Evolutionary conservation across 352 stramenopile species (phyloP).

Genomic region (Phytophthora litchii): DNA sequence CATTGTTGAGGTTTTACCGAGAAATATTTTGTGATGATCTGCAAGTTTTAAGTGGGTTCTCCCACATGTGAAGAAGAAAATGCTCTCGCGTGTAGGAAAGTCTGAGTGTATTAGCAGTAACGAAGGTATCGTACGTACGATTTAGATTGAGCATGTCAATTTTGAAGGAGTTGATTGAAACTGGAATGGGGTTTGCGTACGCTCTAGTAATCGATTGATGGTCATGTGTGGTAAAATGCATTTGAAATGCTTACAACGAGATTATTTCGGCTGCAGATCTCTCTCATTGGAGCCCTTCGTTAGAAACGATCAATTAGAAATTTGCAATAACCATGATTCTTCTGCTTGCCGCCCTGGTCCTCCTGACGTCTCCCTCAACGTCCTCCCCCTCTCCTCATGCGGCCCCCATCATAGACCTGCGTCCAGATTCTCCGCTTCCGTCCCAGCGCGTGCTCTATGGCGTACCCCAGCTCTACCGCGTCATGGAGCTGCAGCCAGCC

Average conservation of each 20-base stretch:
- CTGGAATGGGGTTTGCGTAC: too few species aligned
- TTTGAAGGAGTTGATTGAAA: too few species aligned
- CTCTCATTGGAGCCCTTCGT: too few species aligned
- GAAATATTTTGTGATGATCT: conserved; percentile 57
- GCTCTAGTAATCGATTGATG: too few species aligned
- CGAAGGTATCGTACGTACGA: conserved; percentile 44
- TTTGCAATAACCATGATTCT: neutral
- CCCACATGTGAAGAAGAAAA: conserved; percentile 59
- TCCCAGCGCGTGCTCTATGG: conserved; percentile 52
- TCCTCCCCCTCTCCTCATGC: neutral
- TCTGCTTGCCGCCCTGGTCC: neutral
- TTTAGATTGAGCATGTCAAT: too few species aligned
- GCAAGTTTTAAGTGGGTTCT: conserved; percentile 42
- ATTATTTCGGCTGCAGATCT: too few species aligned
- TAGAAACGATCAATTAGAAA: too few species aligned
- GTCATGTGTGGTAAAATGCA: too few species aligned
- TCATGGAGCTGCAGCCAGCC: conserved; percentile 48
- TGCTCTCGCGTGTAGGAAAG: conserved; percentile 46
- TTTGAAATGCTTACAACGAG: too few species aligned
- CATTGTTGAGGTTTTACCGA: conserved; percentile 63
- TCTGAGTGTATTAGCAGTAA: conserved; percentile 22
- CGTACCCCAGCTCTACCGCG: conserved; percentile 53
- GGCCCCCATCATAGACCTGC: conserved; percentile 31
- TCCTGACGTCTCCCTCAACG: neutral
- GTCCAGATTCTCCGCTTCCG: conserved; percentile 46